Conservation (phyloP, 805 yeast species). For the Brettanomyces nanus region DNA sequence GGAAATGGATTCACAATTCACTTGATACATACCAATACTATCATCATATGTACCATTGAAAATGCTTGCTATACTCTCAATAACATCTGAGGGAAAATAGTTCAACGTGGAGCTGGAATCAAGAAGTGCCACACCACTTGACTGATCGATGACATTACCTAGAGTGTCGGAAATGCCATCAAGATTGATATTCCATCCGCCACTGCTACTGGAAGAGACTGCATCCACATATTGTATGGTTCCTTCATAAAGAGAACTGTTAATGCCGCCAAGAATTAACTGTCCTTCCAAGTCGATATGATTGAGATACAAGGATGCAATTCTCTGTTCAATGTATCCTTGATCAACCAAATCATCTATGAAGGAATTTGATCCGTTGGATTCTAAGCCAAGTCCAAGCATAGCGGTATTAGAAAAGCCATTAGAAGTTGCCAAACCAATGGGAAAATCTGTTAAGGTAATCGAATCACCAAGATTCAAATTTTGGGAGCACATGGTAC, state of each 20-base stretch:
- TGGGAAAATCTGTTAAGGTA: slow-evolving; percentile 1
- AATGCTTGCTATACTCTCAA: slow-evolving; percentile 8
- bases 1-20: slow-evolving; percentile 14
- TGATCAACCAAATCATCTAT: slow-evolving; percentile 18
- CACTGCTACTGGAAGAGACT: slow-evolving; percentile 4
- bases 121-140: slow-evolving; percentile 29
- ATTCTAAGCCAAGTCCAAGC: slow-evolving; percentile 2
- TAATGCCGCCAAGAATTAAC: slow-evolving; percentile 26
- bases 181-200: slow-evolving; percentile 14
- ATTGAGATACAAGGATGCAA: slow-evolving; percentile 24
- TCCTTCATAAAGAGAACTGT: slow-evolving; percentile 21
- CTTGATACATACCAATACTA: slow-evolving; percentile 13
- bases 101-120: slow-evolving; percentile 51
- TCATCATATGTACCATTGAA: slow-evolving; percentile 12
- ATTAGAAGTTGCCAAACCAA: slow-evolving; percentile 3
- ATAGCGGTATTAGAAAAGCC: slow-evolving; percentile 1
- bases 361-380: slow-evolving; percentile 9
- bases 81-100: slow-evolving; percentile 35
- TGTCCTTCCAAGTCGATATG: slow-evolving; percentile 18
- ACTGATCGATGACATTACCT: slow-evolving; percentile 8
- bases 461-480: slow-evolving; percentile 1
- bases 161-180: slow-evolving; percentile 8
- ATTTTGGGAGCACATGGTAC: slow-evolving; percentile 1
- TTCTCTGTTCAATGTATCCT: slow-evolving; percentile 20
- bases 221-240: slow-evolving; percentile 13